These are phyloP conservation scores for Cercis canadensis DNA, from an alignment of 306 rosid species.

Conservation along the genomic window DNA sequence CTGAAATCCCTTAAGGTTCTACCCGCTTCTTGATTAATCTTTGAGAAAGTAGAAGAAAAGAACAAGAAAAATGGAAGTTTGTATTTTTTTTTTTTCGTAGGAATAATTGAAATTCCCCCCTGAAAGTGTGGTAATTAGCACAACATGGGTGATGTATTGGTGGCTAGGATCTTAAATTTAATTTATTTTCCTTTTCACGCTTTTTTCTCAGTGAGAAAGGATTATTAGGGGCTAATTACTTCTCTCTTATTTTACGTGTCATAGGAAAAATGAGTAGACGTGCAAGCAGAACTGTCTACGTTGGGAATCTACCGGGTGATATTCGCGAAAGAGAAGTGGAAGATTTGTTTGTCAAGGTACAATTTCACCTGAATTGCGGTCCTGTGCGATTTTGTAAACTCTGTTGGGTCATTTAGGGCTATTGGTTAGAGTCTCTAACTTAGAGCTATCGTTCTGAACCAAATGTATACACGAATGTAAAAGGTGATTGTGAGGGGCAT, in stretches of 20 bases:
- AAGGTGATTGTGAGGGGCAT: not conserved
- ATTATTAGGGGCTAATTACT: not conserved
- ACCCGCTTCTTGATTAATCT: too few relatives aligned
- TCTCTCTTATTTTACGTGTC: not conserved
- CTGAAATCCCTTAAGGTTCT: not conserved
- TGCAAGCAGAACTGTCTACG: constrained; percentile 88
- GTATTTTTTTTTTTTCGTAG: not conserved
- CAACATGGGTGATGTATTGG: not conserved
- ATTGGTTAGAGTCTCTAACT: not conserved
- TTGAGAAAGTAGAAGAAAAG: too few relatives aligned
- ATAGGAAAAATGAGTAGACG: constrained; percentile 84
- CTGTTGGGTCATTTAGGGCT: not conserved
- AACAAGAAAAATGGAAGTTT: not conserved
- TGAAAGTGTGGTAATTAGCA: not conserved
- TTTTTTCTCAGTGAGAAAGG: not conserved
- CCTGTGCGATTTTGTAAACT: not conserved
- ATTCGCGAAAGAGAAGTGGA: constrained; percentile 99
- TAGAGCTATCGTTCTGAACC: not conserved
- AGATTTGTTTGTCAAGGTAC: constrained; percentile 90
- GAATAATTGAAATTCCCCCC: not conserved
- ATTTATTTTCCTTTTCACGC: not conserved
- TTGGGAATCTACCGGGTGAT: constrained; percentile 98
- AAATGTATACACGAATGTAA: not conserved
- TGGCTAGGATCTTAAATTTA: not conserved
- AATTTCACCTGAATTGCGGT: not conserved